phyloP scores from a whole-genome alignment of 2,329 filamentous ascomycete genomes.

The Pestalotiopsis sp. region DNA sequence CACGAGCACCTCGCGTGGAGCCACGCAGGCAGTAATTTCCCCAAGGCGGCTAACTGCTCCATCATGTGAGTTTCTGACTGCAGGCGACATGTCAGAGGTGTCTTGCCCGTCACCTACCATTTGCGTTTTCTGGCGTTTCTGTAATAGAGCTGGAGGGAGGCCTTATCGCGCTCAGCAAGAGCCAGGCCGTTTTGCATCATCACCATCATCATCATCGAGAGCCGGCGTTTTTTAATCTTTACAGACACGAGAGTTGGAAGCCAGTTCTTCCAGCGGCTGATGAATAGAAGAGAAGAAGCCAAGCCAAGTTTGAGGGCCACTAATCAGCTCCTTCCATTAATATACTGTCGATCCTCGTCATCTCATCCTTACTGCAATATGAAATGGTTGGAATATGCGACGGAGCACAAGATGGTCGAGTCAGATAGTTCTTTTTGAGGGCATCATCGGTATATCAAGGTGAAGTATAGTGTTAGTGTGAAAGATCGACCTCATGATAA shows the following conservation, averaged over 20 bases:
- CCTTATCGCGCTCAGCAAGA: neutral
- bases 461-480: no score
- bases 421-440: no score
- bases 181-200: neutral
- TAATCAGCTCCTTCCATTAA: no score
- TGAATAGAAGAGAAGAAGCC: neutral
- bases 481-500: no score
- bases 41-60: constrained; percentile 42
- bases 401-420: no score
- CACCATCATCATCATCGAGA: neutral
- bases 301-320: neutral
- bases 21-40: constrained; percentile 43
- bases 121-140: neutral
- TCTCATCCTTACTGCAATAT: no score
- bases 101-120: neutral
- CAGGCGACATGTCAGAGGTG: neutral
- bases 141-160: neutral
- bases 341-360: no score
- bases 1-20: constrained; percentile 61
- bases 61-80: constrained; percentile 43
- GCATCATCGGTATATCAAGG: no score
- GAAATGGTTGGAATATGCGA: no score
- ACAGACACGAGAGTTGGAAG: neutral
- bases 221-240: neutral
- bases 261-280: neutral